These are phyloP conservation scores for Talaromyces nanjingensis DNA, from an alignment of 495 filamentous ascomycete genomes.

Conservation along the genomic window DNA sequence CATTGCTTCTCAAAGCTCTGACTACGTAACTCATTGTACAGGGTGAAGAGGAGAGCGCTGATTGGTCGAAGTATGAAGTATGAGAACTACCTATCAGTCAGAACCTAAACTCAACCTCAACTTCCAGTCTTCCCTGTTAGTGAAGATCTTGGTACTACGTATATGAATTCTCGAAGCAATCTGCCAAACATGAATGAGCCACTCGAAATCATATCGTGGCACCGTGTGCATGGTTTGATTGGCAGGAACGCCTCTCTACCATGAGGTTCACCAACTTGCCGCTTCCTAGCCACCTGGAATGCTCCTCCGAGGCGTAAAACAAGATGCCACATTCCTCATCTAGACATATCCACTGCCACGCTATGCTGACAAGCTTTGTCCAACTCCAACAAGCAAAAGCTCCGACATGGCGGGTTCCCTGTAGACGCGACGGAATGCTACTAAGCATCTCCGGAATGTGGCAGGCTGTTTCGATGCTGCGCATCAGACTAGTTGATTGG, in stretches of 20 bases:
- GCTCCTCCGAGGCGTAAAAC: neutral
- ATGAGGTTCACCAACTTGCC: neutral
- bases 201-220: neutral
- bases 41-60: neutral
- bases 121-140: neutral
- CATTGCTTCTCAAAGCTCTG: neutral
- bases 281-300: neutral
- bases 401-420: neutral
- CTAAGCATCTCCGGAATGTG: conserved; percentile 5
- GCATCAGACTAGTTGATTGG: neutral
- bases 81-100: neutral
- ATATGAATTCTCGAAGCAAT: neutral
- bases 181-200: neutral
- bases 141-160: neutral
- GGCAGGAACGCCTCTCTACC: neutral
- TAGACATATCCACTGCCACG: neutral
- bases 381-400: neutral
- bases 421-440: conserved; percentile 9
- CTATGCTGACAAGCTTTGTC: neutral
- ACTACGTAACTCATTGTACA: neutral
- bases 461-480: neutral
- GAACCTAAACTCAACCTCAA: neutral
- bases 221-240: neutral
- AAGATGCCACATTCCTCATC: neutral
- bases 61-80: neutral